These are phyloP conservation scores for Carex parvula DNA, from an alignment of 176 grass and related monocot species.

Conservation along the genomic window DNA sequence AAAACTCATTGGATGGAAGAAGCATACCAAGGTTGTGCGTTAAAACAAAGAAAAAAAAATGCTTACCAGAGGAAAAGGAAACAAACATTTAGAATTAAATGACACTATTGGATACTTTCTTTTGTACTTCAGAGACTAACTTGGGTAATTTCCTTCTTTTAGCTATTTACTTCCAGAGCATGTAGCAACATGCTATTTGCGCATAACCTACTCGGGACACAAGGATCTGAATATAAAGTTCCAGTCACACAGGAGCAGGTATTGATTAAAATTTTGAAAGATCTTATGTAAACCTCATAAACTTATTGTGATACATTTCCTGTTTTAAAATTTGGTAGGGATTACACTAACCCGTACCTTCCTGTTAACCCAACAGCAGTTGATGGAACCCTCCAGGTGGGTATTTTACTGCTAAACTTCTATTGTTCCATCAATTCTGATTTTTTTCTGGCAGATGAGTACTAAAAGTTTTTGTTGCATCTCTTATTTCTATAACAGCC, in stretches of 20 bases:
- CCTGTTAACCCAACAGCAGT: constrained; percentile 90
- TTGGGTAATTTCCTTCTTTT: constrained; percentile 25
- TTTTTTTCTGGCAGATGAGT: neutral
- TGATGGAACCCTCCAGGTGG: constrained; percentile 73
- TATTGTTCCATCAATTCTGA: neutral
- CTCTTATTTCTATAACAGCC: constrained; percentile 47
- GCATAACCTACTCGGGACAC: constrained; percentile 94
- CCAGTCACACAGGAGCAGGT: constrained; percentile 99
- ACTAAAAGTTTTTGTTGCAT: neutral
- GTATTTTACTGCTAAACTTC: constrained; percentile 1
- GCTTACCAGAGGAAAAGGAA: neutral
- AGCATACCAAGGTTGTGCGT: constrained; percentile 77
- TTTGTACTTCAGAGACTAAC: neutral
- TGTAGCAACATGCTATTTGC: constrained; percentile 63
- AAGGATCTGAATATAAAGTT: constrained; percentile 99
- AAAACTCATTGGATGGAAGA: constrained; percentile 92
- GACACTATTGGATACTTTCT: neutral
- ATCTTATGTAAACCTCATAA: neutral
- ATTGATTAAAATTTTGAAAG: neutral
- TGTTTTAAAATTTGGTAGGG: constrained; percentile 39
- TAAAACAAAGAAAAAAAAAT: neutral
- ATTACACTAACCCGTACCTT: constrained; percentile 99
- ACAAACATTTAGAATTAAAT: neutral
- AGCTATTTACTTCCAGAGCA: constrained; percentile 91
- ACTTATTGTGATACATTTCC: neutral